A percentile compares a stretch with the other conserved stretches of the same genome.
Conservation (phyloP, 2,329 filamentous ascomycete genomes). For the Xylariomycetidae sp. region DNA sequence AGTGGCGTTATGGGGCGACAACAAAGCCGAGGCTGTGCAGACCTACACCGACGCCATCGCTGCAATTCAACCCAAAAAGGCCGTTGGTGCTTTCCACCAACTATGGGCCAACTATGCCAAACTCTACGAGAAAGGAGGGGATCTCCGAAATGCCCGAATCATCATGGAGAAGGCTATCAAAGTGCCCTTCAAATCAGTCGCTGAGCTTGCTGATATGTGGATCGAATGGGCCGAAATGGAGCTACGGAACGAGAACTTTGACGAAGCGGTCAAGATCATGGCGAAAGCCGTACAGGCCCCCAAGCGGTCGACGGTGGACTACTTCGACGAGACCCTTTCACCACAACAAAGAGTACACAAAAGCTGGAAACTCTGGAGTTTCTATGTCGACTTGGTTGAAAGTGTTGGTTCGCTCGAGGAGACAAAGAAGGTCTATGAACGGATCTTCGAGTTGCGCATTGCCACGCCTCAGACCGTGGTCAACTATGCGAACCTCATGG, state of each 20-base stretch:
- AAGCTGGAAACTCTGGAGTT: conserved; percentile 99
- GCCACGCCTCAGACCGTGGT: conserved; percentile 97
- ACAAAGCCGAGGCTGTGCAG: conserved; percentile 83
- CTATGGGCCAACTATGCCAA: conserved; percentile 97
- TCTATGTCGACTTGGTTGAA: conserved; percentile 96
- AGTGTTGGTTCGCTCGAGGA: conserved; percentile 88
- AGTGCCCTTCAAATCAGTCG: conserved; percentile 96
- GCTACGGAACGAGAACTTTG: conserved; percentile 90
- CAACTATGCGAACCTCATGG: conserved; percentile 93
- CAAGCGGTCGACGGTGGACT: conserved; percentile 96
- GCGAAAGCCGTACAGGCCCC: conserved; percentile 95
- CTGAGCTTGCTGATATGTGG: conserved; percentile 96
- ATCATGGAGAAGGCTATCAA: conserved; percentile 98
- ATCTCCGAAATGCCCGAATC: conserved; percentile 76
- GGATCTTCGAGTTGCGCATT: conserved; percentile 96
- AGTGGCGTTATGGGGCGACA: conserved; percentile 91
- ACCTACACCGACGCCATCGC: conserved; percentile 94
- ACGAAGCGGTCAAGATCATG: conserved; percentile 92
- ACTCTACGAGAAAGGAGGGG: conserved; percentile 86
- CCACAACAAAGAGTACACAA: conserved; percentile 97
- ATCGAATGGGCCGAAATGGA: conserved; percentile 99
- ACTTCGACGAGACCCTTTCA: conserved; percentile 90
- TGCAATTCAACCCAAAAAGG: conserved; percentile 89
- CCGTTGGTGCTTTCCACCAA: conserved; percentile 86
- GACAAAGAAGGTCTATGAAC: conserved; percentile 89